Base-by-base conservation (phyloP, 2,329 filamentous ascomycete species). In the Cyphellophora attinorum region DNA sequence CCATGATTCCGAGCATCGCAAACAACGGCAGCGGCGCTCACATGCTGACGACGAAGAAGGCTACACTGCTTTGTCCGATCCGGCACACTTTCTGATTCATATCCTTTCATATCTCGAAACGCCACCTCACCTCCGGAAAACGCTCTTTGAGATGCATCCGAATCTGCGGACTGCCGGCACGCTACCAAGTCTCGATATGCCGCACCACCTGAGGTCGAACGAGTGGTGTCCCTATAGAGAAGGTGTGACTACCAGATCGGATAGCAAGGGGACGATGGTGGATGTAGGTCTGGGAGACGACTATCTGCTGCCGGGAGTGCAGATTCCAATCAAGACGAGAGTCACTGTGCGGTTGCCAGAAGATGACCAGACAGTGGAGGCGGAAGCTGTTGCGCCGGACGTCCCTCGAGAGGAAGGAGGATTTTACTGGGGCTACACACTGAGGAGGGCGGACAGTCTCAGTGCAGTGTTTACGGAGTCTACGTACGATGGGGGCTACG, bases 361-460 rank as follows among this genome's bases (percentile, higher is more conserved):
- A 5, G 14, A 31, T 16, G 5, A 18, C 11, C 70, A 11, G 12
- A 18, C 12, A 13, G 14, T 6, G 3, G 46, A 50, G 2, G 76
- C 73, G 1, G 69, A 77, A 35, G 72, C 79, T 11, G 78, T 89
- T 3, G 67, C 78, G 21, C 81, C 84, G 0, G 65, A 72, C 16
- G 62, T 70, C 3, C 85, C 85, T 1, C 72, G 85, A 38, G 79
- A 81, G 34, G 76, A 86, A 44, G 74, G 67, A 2, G 85, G 85
- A 0, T 91, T 85, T 58, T 93, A 88, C 60, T 93, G 85, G 85
- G 85, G 85, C 29, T 93, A 81, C 56, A 70, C 64, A 6, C 75
- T 86, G 3, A 74, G 85, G 16, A 74, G 70, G 41, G 78, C 78
- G 21, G 51, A 58, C 4, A 79, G 74, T 3, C 68, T 93, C 4